Base-by-base conservation (phyloP, 2,329 filamentous ascomycete species). In the Helotiales sp. region DNA sequence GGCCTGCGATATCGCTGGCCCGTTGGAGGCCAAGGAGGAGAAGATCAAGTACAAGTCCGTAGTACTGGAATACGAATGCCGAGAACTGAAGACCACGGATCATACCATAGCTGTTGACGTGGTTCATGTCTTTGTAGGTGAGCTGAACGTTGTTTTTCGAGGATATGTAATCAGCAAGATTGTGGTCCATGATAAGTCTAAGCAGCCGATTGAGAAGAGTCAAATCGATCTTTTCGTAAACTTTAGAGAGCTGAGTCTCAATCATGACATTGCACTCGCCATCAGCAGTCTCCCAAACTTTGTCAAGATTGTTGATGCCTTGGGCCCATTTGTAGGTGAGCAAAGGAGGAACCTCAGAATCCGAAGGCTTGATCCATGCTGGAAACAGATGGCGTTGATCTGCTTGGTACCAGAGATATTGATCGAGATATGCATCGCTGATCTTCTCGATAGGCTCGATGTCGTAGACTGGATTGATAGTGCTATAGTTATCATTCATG, bases 121-220 rank as follows among this genome's bases (percentile, higher is more conserved):
- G 95, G 71, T 97, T 98, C 95, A 99, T 99, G 69, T 99, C 95
- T 79, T 99, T 99, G 81, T 99, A 99, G 62, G 96, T 97, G 62
- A 99, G 83, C 73, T 97, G 93, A 12, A 99, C 95, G 71, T 99
- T 99, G 80, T 99, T 99, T 84, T 99, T 99, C 34, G 93, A 92
- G 1, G 93, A 97, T 70, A 99, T 99, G 76, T 99, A 99, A 74
- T 99, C 96, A 5, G 95, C 95, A 77, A 99, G 77, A 73, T 99
- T 99, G 81, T 99, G 95, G 69, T 99, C 96, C 96, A 99, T 99
- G 73, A 99, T 97, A 65, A 99, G 77, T 48, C 95, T 85, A 50
- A 99, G 81, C 30, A 99, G 81, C 58, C 93, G 90, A 76, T 99
- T 99, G 66, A 99, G 84, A 57, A 99, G 80, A 0, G 95, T 99